Conservation (phyloP, 768 basidiomycete genomes). For the Panaeolus papilionaceus region DNA sequence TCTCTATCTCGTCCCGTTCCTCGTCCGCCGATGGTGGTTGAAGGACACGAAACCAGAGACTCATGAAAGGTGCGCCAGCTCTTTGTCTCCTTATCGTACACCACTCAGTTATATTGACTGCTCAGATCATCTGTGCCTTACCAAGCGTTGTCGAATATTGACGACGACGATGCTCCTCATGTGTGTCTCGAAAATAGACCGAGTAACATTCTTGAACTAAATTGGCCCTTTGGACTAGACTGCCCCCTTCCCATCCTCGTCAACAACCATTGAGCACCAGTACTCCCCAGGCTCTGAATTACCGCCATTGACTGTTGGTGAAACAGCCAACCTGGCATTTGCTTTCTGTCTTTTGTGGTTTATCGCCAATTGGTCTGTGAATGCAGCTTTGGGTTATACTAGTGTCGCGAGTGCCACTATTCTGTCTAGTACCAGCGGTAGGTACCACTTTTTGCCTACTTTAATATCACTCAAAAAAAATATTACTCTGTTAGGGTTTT, state of each 20-base stretch:
- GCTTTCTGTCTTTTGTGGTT: slow-evolving; percentile 94
- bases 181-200: background rate
- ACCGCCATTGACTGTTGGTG: slow-evolving; percentile 40
- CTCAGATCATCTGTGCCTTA: slow-evolving; percentile 29
- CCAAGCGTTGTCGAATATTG: slow-evolving; percentile 30
- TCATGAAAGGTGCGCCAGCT: background rate
- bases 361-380: slow-evolving; percentile 90
- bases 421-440: slow-evolving; percentile 88
- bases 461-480: background rate
- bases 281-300: slow-evolving; percentile 12
- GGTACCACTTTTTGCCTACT: slow-evolving; percentile 27
- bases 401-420: slow-evolving; percentile 96
- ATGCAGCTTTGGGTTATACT: slow-evolving; percentile 84
- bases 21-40: slow-evolving; percentile 32
- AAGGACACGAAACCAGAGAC: slow-evolving; percentile 16
- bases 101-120: background rate
- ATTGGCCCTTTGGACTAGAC: background rate
- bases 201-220: background rate
- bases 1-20: slow-evolving; percentile 39
- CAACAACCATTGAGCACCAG: slow-evolving; percentile 7
- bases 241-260: background rate
- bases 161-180: slow-evolving; percentile 21
- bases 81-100: background rate
- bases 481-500: slow-evolving; percentile 69
- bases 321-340: slow-evolving; percentile 82